A percentile compares a stretch with the other conserved stretches of the same genome.
phyloP scores from a whole-genome alignment of 257 asterid species.

The Avicennia marina region DNA sequence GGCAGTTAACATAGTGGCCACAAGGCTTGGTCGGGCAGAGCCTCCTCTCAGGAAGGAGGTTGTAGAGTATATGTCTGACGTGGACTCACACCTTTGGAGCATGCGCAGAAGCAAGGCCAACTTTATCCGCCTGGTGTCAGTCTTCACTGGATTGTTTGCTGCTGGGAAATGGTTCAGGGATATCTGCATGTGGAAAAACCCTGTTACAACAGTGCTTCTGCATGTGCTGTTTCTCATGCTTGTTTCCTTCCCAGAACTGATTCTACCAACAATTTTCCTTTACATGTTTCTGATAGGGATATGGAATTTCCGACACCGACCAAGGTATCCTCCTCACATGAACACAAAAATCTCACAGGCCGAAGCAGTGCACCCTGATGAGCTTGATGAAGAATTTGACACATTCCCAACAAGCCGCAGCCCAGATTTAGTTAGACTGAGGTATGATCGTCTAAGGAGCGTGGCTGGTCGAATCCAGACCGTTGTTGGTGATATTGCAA shows the following conservation, averaged over 20 bases:
- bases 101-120: conserved; percentile 91
- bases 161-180: conserved; percentile 72
- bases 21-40: conserved; percentile 64
- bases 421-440: conserved; percentile 70
- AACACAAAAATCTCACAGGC: conserved; percentile 88
- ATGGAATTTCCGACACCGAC: conserved; percentile 77
- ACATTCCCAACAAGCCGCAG: conserved; percentile 64
- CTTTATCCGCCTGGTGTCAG: conserved; percentile 75
- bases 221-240: conserved; percentile 69
- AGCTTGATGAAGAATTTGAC: conserved; percentile 84
- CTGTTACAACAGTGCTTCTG: conserved; percentile 73
- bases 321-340: conserved; percentile 94
- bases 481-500: conserved; percentile 74
- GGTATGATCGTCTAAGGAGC: conserved; percentile 80
- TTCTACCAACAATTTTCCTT: conserved; percentile 73
- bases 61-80: conserved; percentile 85
- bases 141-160: conserved; percentile 66
- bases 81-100: conserved; percentile 91
- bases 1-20: conserved; percentile 80
- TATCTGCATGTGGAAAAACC: conserved; percentile 87
- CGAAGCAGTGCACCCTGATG: conserved; percentile 69
- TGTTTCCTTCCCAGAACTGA: conserved; percentile 74
- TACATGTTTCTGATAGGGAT: conserved; percentile 85
- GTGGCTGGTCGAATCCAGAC: conserved; percentile 90
- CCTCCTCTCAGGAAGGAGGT: conserved; percentile 87